Evolutionary conservation across 164 flowering plant species (phyloP).

Genomic region (Pachysandra terminalis): DNA sequence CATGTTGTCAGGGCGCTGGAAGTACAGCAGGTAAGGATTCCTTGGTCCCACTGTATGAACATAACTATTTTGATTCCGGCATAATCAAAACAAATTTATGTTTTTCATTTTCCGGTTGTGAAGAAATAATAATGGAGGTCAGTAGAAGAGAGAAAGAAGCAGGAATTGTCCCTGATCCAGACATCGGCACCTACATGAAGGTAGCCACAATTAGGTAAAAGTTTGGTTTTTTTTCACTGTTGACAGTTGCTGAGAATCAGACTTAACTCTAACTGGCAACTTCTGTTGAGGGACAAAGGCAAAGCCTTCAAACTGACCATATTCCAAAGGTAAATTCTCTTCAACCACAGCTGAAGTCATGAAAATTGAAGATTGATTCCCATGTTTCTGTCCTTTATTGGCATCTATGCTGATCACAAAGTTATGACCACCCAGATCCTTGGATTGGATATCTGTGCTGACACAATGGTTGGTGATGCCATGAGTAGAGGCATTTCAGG

Average conservation of each 20-base stretch:
- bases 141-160: slow-evolving; percentile 48
- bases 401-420: too few species aligned
- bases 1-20: slow-evolving; percentile 62
- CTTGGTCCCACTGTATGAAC: neutral
- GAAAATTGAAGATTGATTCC: too few species aligned
- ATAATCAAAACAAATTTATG: neutral
- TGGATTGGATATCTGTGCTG: too few species aligned
- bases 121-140: slow-evolving; percentile 46
- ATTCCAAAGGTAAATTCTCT: slow-evolving; percentile 40
- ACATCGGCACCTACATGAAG: slow-evolving; percentile 44
- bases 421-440: slow-evolving; percentile 38
- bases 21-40: slow-evolving; percentile 34
- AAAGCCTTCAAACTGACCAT: slow-evolving; percentile 50
- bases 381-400: too few species aligned
- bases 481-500: too few species aligned
- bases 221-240: neutral
- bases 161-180: slow-evolving; percentile 40
- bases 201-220: slow-evolving; percentile 18
- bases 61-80: too few species aligned
- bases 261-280: slow-evolving; percentile 36
- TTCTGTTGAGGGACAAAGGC: slow-evolving; percentile 42
- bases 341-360: neutral
- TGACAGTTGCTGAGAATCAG: neutral
- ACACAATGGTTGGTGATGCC: too few species aligned
- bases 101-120: neutral